phyloP scores from a whole-genome alignment of 331 rosid species.

The Quercus tomentella region DNA sequence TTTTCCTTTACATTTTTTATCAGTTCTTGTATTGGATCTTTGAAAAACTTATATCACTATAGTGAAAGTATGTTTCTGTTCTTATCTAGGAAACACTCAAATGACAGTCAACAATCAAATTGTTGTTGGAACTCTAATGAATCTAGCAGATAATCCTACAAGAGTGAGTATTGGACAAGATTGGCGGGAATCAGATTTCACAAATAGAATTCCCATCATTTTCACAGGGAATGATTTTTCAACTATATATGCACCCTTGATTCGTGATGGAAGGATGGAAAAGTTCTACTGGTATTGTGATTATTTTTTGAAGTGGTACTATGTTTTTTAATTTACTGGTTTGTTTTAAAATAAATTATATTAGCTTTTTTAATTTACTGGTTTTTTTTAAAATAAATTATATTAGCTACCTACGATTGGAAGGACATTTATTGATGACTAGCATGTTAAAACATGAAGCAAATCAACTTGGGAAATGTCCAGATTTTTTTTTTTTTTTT shows the following conservation, averaged over 20 bases:
- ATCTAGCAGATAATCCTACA: conserved; percentile 88
- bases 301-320: conserved; percentile 10
- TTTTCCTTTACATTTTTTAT: neutral
- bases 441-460: neutral
- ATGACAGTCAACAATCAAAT: conserved; percentile 99
- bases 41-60: conserved; percentile 1
- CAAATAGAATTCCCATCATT: conserved; percentile 83
- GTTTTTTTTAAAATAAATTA: neutral
- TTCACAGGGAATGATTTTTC: conserved; percentile 94
- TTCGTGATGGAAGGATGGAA: conserved; percentile 99
- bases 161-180: conserved; percentile 92
- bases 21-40: conserved; percentile 4
- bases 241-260: conserved; percentile 90
- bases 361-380: conserved; percentile 3
- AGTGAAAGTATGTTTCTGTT: conserved; percentile 17
- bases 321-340: conserved; percentile 7
- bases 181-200: conserved; percentile 77
- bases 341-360: neutral
- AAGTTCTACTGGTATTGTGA: conserved; percentile 83
- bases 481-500: too few relatives aligned
- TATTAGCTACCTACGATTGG: neutral
- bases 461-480: neutral
- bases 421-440: neutral
- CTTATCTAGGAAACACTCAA: conserved; percentile 70
- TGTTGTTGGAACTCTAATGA: conserved; percentile 96